Evolutionary conservation across 2,329 filamentous ascomycete genomes (phyloP).

Genomic region (Didymella lethalis): DNA sequence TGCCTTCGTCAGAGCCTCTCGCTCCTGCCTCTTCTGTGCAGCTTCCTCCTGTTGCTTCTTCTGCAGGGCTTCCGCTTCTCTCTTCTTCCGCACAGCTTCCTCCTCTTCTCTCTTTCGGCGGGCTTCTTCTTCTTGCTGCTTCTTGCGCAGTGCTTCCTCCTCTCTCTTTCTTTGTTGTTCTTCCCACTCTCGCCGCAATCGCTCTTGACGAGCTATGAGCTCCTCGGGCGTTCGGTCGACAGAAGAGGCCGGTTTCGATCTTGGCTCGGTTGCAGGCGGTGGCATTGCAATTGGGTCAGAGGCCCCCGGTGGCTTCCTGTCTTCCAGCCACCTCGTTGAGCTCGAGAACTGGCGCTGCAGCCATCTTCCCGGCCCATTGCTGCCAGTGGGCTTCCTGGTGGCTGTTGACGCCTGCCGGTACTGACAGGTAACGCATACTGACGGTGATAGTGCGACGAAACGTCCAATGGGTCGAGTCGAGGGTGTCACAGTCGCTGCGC

Average conservation of each 20-base stretch:
- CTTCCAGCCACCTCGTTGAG: slow-evolving; percentile 33
- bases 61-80: slow-evolving; percentile 25
- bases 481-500: slow-evolving; percentile 25
- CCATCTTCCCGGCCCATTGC: slow-evolving; percentile 7
- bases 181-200: slow-evolving; percentile 21
- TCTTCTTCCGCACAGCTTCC: slow-evolving; percentile 17
- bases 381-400: slow-evolving; percentile 4
- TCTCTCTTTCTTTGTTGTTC: slow-evolving; percentile 24
- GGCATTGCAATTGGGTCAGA: slow-evolving; percentile 33
- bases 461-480: slow-evolving; percentile 23
- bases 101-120: slow-evolving; percentile 21
- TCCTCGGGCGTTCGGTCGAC: slow-evolving; percentile 23
- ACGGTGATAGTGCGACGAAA: slow-evolving; percentile 24
- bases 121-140: slow-evolving; percentile 22
- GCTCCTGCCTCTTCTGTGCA: slow-evolving; percentile 21
- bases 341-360: slow-evolving; percentile 30
- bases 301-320: slow-evolving; percentile 26
- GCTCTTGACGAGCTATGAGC: slow-evolving; percentile 28
- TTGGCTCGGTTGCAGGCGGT: slow-evolving; percentile 27
- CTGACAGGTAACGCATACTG: slow-evolving; percentile 43
- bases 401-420: slow-evolving; percentile 36
- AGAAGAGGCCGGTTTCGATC: slow-evolving; percentile 16
- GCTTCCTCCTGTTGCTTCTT: slow-evolving; percentile 22
- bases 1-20: slow-evolving; percentile 10
- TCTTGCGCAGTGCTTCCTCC: slow-evolving; percentile 25